phyloP scores from a whole-genome alignment of 2,329 filamentous ascomycete genomes.

The Pestalotiopsis sp. region DNA sequence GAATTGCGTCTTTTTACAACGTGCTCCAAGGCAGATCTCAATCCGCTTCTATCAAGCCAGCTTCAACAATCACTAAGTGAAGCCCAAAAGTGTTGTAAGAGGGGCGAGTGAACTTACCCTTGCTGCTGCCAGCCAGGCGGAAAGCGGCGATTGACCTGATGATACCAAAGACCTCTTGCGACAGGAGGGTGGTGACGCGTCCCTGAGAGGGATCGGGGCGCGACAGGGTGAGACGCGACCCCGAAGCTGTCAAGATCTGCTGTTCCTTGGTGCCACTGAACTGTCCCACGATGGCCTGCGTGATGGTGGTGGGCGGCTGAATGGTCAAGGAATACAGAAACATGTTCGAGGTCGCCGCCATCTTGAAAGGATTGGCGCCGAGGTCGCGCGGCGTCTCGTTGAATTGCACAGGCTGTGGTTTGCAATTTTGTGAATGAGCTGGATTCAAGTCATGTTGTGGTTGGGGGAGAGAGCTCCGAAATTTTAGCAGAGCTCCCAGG shows the following conservation, averaged over 20 bases:
- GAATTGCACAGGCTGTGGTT: conserved; percentile 3
- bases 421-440: neutral
- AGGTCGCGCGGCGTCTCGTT: conserved; percentile 32
- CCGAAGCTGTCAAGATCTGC: conserved; percentile 92
- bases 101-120: conserved; percentile 72
- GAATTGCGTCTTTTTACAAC: conserved; percentile 22
- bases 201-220: conserved; percentile 84
- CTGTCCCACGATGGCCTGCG: conserved; percentile 89
- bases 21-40: conserved; percentile 23
- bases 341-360: conserved; percentile 98
- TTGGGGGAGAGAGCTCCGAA: conserved; percentile 9
- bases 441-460: neutral
- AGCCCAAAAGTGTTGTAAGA: conserved; percentile 42
- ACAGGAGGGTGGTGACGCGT: conserved; percentile 82
- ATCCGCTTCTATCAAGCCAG: conserved; percentile 52
- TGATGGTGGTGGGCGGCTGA: conserved; percentile 86
- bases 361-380: conserved; percentile 46
- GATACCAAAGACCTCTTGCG: conserved; percentile 95
- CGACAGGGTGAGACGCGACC: conserved; percentile 85
- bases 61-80: conserved; percentile 75
- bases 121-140: conserved; percentile 87
- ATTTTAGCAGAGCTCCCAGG: conserved; percentile 10
- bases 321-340: conserved; percentile 98
- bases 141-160: conserved; percentile 88
- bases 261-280: conserved; percentile 97